Base-by-base conservation (phyloP, 768 basidiomycete species). In the Serendipita indica region DNA sequence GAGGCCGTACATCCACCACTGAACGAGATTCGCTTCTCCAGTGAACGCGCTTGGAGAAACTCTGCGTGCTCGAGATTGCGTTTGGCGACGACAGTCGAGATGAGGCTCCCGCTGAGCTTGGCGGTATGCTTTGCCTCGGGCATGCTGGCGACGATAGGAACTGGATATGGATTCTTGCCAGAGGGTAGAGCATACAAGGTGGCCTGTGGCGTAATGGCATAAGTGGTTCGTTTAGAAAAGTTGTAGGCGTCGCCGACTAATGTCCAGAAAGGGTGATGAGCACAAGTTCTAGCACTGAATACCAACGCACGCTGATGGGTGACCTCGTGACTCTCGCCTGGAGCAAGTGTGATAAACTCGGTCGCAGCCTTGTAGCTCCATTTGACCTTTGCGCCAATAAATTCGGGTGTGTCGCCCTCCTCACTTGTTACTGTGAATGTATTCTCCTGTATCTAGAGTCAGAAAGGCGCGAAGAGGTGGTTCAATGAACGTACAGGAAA, bases 231-330 rank as follows among this genome's bases (percentile, higher is more conserved):
- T 49, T 18, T n/a, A n/a, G 72, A 72, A 65, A 78, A 77, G 67
- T 77, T 74, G 68, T 78, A 79, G 0, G 75, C 73, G 34, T 69
- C 60, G 39, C 77, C 77, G 57, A 30, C 62, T 18, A n/a, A n/a
- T n/a, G n/a, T n/a, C n/a, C n/a, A n/a, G n/a, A n/a, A n/a, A n/a
- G n/a, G n/a, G n/a, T n/a, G n/a, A 14, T 32, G 2, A 28, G 7
- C 6, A 69, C 73, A n/a, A n/a, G n/a, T n/a, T n/a, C n/a, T n/a
- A n/a, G n/a, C n/a, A n/a, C n/a, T n/a, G n/a, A n/a, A n/a, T n/a
- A n/a, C n/a, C 62, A 61, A 77, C 30, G 60, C 60, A 60, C 59
- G 54, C 6, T 27, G 25, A 45, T 60, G 59, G 59, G 22, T 27
- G 22, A 67, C 60, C 6, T 58, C 39, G 37, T 64, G 54, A 39